These are phyloP conservation scores for Fusarium abutilonis DNA, from an alignment of 2,329 filamentous ascomycete genomes.

Conservation along the genomic window DNA sequence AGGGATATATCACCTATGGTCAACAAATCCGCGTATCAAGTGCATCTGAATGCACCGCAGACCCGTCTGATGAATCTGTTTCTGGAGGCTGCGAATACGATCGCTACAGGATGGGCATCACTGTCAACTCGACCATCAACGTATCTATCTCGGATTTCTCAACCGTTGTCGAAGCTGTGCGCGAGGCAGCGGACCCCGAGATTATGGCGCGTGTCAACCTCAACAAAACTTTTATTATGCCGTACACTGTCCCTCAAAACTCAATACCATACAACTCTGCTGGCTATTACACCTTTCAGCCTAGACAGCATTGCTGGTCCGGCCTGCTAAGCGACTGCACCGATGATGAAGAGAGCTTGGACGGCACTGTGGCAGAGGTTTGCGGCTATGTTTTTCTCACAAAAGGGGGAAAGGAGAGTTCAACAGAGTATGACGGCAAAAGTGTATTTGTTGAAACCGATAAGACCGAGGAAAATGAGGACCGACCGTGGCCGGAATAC, in stretches of 20 bases:
- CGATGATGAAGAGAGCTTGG: not conserved
- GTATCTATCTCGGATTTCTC: not conserved
- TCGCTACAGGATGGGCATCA: not conserved
- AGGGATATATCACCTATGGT: not conserved
- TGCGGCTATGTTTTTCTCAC: not conserved
- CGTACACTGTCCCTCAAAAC: not conserved
- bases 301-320: not conserved
- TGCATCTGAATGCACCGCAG: not conserved
- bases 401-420: not conserved
- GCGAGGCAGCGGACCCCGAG: not conserved
- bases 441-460: not conserved
- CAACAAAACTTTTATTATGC: not conserved
- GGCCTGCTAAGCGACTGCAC: not conserved
- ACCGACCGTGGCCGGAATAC: not conserved
- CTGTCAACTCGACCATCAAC: conserved; percentile 4
- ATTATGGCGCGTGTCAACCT: not conserved
- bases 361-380: not conserved
- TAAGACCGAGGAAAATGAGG: not conserved
- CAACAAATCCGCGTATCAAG: not conserved
- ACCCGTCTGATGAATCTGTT: not conserved
- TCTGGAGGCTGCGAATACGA: not conserved
- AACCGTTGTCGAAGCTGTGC: not conserved
- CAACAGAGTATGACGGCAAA: not conserved
- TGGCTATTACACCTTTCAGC: not conserved
- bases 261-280: not conserved